Evolutionary conservation across 257 asterid species (phyloP).

Genomic region (Cruciata laevipes): DNA sequence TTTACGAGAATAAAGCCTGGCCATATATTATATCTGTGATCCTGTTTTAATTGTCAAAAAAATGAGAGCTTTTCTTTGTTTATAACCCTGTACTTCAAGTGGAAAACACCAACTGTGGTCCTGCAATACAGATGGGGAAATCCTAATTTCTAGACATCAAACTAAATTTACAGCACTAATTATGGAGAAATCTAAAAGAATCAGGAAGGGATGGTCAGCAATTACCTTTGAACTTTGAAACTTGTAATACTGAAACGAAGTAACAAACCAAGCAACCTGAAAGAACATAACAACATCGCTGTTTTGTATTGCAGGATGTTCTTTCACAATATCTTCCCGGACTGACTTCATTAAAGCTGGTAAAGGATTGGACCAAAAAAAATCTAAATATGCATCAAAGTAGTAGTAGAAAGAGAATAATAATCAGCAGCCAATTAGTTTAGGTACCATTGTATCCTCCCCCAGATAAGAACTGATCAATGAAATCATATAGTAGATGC

Average conservation of each 20-base stretch:
- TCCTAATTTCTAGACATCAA: neutral
- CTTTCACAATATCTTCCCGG: constrained; percentile 79
- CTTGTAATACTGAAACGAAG: constrained; percentile 81
- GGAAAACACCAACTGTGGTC: neutral
- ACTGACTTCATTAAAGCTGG: constrained; percentile 81
- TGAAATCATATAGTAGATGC: constrained; percentile 51
- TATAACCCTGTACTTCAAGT: neutral
- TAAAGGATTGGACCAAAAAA: constrained; percentile 10
- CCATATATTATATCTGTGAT: neutral
- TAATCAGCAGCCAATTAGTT: constrained; percentile 12
- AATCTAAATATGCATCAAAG: constrained; percentile 22
- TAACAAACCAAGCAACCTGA: constrained; percentile 72
- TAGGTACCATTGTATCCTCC: constrained; percentile 86
- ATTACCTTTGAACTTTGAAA: constrained; percentile 47
- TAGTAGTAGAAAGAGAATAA: constrained; percentile 9
- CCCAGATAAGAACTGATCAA: constrained; percentile 66
- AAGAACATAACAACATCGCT: constrained; percentile 65
- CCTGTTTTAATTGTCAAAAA: neutral
- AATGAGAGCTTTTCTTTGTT: neutral
- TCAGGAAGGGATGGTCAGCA: neutral
- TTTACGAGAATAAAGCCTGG: neutral
- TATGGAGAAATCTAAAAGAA: neutral
- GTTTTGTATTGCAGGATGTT: constrained; percentile 62
- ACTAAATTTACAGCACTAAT: neutral
- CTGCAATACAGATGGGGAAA: neutral